Evolutionary conservation across 2,329 filamentous ascomycete species (phyloP).

Genomic region (Fusarium miscanthi): DNA sequence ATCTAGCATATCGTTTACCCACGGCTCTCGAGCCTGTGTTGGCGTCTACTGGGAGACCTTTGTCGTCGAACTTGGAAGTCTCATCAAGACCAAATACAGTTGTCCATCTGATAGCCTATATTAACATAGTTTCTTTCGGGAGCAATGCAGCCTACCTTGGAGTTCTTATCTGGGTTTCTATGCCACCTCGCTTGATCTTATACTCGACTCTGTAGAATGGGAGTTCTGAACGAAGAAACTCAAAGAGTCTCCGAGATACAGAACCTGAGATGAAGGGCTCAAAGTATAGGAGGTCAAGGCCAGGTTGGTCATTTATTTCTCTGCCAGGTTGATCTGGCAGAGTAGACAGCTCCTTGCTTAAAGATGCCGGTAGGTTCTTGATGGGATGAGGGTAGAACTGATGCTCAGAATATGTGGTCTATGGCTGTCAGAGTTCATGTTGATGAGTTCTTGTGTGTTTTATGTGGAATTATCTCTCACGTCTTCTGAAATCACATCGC

Average conservation of each 20-base stretch:
- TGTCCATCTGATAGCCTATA: conserved; percentile 53
- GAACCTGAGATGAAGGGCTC: conserved; percentile 74
- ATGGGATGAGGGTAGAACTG: conserved; percentile 64
- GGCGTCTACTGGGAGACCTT: conserved; percentile 56
- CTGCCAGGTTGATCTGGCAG: conserved; percentile 64
- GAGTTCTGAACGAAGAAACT: conserved; percentile 75
- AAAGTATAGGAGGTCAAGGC: conserved; percentile 81
- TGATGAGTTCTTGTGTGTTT: not conserved
- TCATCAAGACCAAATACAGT: conserved; percentile 70
- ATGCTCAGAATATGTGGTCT: conserved; percentile 54
- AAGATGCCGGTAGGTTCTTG: conserved; percentile 52
- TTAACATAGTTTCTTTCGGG: not conserved
- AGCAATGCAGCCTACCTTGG: conserved; percentile 53
- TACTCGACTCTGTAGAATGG: conserved; percentile 83
- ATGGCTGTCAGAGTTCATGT: not conserved
- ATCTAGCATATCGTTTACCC: conserved; percentile 66
- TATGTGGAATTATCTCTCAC: not conserved
- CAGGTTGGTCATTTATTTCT: conserved; percentile 72
- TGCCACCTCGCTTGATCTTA: conserved; percentile 72
- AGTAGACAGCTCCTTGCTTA: conserved; percentile 55
- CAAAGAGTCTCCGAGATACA: conserved; percentile 70
- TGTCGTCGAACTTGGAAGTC: conserved; percentile 68
- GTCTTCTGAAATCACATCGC: conserved; percentile 9
- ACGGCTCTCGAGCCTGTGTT: conserved; percentile 54
- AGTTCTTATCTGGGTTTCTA: conserved; percentile 70